Conservation (phyloP, 75 land plant species). For the Pinus albicaulis region DNA sequence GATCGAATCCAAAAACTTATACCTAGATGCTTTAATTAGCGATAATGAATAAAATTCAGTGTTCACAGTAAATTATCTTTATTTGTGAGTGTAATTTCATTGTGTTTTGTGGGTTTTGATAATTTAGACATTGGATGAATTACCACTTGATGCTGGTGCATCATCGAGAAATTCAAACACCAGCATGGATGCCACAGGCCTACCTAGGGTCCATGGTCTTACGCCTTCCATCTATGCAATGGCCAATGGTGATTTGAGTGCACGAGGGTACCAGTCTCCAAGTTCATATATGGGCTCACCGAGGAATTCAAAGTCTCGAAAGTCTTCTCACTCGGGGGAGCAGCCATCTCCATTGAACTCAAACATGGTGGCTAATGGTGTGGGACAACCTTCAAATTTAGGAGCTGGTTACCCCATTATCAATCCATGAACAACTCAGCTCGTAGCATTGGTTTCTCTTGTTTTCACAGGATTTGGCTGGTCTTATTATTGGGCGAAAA, state of each 20-base stretch:
- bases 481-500: too few relatives aligned
- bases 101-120: conserved; percentile 10
- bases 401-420: conserved; percentile 20
- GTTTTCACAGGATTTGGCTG: too few relatives aligned
- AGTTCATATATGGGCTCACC: conserved; percentile 54
- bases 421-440: conserved; percentile 2
- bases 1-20: conserved; percentile 1
- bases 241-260: conserved; percentile 25
- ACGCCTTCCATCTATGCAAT: conserved; percentile 39
- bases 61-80: conserved; percentile 8
- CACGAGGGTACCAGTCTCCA: conserved; percentile 14
- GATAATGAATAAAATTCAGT: conserved; percentile 1
- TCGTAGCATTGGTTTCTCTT: too few relatives aligned
- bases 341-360: conserved; percentile 35
- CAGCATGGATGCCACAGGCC: conserved; percentile 56
- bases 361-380: conserved; percentile 46
- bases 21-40: conserved; percentile 1
- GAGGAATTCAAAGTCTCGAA: conserved; percentile 39
- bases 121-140: conserved; percentile 81
- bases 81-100: conserved; percentile 10
- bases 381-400: conserved; percentile 12
- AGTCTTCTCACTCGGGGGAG: conserved; percentile 60
- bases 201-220: conserved; percentile 59
- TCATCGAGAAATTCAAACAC: conserved; percentile 44
- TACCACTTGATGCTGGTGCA: conserved; percentile 76